Conservation (phyloP, 2,329 filamentous ascomycete species). For the Podosphaera leucotricha region DNA sequence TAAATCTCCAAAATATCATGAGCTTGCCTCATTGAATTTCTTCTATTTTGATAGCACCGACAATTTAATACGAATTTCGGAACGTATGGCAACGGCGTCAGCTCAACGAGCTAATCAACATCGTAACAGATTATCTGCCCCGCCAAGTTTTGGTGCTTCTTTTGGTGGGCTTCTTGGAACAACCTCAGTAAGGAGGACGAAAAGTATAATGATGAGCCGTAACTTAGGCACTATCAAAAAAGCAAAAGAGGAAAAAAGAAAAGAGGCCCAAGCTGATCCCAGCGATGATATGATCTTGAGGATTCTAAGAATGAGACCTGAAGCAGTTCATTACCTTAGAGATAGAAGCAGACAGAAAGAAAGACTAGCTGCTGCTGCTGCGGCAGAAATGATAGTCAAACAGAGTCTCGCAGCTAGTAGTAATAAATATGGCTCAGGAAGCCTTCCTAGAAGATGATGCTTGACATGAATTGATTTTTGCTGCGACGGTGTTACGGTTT, state of each 20-base stretch:
- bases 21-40: slow-evolving; percentile 88
- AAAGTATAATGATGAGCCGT: slow-evolving; percentile 79
- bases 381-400: slow-evolving; percentile 81
- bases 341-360: slow-evolving; percentile 88
- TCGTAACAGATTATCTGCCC: slow-evolving; percentile 47
- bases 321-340: slow-evolving; percentile 67
- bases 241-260: slow-evolving; percentile 85
- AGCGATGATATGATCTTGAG: slow-evolving; percentile 96
- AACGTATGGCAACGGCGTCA: slow-evolving; percentile 80
- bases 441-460: slow-evolving; percentile 13
- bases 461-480: not conserved
- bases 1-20: slow-evolving; percentile 95
- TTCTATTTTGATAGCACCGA: slow-evolving; percentile 93
- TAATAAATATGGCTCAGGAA: slow-evolving; percentile 16
- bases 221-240: slow-evolving; percentile 93
- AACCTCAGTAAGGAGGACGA: slow-evolving; percentile 39
- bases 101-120: slow-evolving; percentile 53
- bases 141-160: slow-evolving; percentile 28
- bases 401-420: slow-evolving; percentile 52
- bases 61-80: slow-evolving; percentile 79
- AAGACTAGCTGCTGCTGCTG: slow-evolving; percentile 66
- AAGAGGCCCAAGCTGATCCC: slow-evolving; percentile 86
- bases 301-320: slow-evolving; percentile 83
- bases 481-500: slow-evolving; percentile 3
- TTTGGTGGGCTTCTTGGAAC: slow-evolving; percentile 40